phyloP scores from a whole-genome alignment of 192 early-diverging fungal genomes.

The Lobosporangium transversale region DNA sequence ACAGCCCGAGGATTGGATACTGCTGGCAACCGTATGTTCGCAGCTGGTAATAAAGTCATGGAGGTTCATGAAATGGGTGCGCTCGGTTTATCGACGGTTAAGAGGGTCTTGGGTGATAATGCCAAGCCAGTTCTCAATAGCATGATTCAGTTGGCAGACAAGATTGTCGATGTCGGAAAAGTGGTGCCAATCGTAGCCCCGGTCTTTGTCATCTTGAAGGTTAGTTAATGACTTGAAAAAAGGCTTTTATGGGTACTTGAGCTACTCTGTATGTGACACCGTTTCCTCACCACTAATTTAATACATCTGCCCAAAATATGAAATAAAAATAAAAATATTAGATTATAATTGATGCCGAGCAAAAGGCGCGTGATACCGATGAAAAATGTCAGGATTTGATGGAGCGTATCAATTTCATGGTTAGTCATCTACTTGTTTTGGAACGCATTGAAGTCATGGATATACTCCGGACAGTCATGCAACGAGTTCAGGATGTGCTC shows the following conservation, averaged over 20 bases:
- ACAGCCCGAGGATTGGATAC: too few species aligned
- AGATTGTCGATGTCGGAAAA: conserved; percentile 55
- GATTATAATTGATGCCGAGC: conserved; percentile 63
- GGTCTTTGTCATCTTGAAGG: conserved; percentile 60
- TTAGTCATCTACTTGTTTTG: conserved; percentile 57
- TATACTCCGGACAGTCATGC: conserved; percentile 48
- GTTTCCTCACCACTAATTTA: too few species aligned
- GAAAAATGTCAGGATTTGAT: conserved; percentile 62
- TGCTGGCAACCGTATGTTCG: too few species aligned
- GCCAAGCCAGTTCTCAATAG: conserved; percentile 40
- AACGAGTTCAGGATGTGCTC: conserved; percentile 52
- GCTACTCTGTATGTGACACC: too few species aligned
- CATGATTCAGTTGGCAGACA: conserved; percentile 52
- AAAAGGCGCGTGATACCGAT: conserved; percentile 58
- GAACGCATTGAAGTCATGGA: conserved; percentile 52
- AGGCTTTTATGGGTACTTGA: not conserved
- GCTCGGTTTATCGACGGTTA: too few species aligned
- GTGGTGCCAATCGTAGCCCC: conserved; percentile 61
- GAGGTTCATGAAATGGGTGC: too few species aligned
- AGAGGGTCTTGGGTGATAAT: too few species aligned
- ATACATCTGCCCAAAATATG: too few species aligned
- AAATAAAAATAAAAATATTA: too few species aligned
- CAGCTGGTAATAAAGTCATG: too few species aligned
- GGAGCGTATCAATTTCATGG: conserved; percentile 68
- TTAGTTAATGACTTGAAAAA: conserved; percentile 6